Evolutionary conservation across 2,329 filamentous ascomycete genomes (phyloP), one percentile per base, ranked within the genome.

Genomic region (Alternaria arbusti): DNA sequence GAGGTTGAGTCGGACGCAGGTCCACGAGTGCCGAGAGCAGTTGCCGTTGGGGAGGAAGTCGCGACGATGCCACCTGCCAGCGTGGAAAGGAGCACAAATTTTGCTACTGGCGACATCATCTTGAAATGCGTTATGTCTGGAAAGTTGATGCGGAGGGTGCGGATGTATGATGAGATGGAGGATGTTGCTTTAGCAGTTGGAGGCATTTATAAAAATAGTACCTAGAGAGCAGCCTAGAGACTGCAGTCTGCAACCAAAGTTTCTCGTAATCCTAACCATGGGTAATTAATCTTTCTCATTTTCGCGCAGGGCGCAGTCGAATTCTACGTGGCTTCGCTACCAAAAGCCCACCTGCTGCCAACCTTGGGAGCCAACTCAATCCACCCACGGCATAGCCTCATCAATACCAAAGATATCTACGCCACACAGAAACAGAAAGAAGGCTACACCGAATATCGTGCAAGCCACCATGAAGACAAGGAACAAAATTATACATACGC

Each of bases 391-490:
- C 15, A 17, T 3, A 40, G 15, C 36, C 36, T 40, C 36, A 17
- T 40, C n/a, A 1, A 17, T 17, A 4, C 15, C 15, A 0, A 40
- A 40, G 0, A 17, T n/a, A 5, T 40, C 36, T 17, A 40, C 6
- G 0, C n/a, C 36, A 3, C n/a, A 40, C 5, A 40, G 3, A 3
- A 40, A 40, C n/a, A 40, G 2, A 3, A 40, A 17, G 5, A 40
- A 40, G 1, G 2, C 8, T 2, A 17, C 5, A 17, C 36, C n/a
- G 0, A 17, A 40, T 0, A 40, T 11, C 3, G n/a, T 17, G 36
- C 15, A 40, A n/a, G 2, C 4, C 11, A 40, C 9, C 36, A 17
- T 3, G 5, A 17, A 40, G 1, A 5, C 2, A 3, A 40, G n/a
- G n/a, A 40, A 40, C 10, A 40, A n/a, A 3, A 40, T 3, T 10